phyloP scores from a whole-genome alignment of 371 early-diverging fungal species.

The Apophysomyces variabilis region DNA sequence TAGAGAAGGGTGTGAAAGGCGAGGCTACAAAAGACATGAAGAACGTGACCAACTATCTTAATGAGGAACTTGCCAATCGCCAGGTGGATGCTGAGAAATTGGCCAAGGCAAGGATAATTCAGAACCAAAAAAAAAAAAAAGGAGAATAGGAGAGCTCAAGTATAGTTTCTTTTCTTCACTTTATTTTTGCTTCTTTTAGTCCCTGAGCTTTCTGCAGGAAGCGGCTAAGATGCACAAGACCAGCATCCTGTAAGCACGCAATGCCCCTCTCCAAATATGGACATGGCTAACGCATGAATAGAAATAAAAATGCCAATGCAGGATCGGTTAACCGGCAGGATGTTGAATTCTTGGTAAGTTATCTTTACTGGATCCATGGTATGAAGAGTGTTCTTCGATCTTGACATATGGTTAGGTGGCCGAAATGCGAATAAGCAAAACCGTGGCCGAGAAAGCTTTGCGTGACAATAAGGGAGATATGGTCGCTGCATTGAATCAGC shows the following conservation, averaged over 20 bases:
- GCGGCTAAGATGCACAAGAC: conserved; percentile 37
- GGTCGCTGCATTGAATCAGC: conserved; percentile 40
- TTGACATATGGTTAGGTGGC: conserved; percentile 23
- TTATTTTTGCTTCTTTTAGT: conserved; percentile 22
- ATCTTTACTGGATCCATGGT: background rate
- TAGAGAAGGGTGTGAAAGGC: conserved; percentile 44
- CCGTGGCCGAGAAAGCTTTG: conserved; percentile 18
- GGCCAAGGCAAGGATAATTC: conserved; percentile 31
- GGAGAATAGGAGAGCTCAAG: background rate
- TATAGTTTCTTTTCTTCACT: background rate
- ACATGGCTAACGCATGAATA: background rate
- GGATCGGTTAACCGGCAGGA: conserved; percentile 42
- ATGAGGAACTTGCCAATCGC: conserved; percentile 40
- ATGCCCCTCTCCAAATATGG: conserved; percentile 5
- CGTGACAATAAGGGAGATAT: conserved; percentile 25
- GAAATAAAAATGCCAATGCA: conserved; percentile 25
- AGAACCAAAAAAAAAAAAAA: background rate
- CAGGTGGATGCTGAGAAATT: conserved; percentile 46
- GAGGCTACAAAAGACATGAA: conserved; percentile 53
- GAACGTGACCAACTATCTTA: conserved; percentile 45
- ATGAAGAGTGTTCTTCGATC: background rate
- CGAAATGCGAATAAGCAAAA: conserved; percentile 45
- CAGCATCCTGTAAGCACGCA: conserved; percentile 22
- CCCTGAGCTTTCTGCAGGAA: conserved; percentile 42
- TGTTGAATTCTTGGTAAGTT: conserved; percentile 43